Percentiles rank a stretch among this genome's conserved stretches.
phyloP scores from a whole-genome alignment of 768 basidiomycete species.

The Cystofilobasidium macerans region DNA sequence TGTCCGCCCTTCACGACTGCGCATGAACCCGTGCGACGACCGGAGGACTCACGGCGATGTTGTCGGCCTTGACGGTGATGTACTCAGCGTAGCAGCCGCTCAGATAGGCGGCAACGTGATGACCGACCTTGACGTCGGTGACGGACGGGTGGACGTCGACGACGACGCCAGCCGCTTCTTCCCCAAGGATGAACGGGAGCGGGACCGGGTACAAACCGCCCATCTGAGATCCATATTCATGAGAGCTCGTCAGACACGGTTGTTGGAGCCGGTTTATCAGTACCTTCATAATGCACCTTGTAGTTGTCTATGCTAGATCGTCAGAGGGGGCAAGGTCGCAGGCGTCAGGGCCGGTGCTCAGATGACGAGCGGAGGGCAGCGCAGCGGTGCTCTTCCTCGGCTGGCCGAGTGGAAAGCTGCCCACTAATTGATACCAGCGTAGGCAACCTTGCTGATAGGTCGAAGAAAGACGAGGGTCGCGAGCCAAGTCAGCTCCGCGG shows the following conservation, averaged over 20 bases:
- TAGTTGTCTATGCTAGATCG: constrained; percentile 44
- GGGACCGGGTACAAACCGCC: constrained; percentile 43
- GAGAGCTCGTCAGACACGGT: no score
- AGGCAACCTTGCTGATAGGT: not conserved
- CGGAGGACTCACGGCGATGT: constrained; percentile 7
- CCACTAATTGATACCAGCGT: not conserved
- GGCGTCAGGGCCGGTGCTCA: constrained; percentile 41
- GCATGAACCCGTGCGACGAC: no score
- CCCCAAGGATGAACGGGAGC: constrained; percentile 61
- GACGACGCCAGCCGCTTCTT: constrained; percentile 67
- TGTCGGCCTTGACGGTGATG: not conserved
- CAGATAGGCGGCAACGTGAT: not conserved
- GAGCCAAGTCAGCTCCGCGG: no score
- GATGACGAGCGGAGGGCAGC: not conserved
- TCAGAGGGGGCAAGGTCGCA: not conserved
- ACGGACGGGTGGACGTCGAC: constrained; percentile 53
- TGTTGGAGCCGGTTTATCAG: no score
- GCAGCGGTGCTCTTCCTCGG: no score
- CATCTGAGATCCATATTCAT: no score
- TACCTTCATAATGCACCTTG: no score
- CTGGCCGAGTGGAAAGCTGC: not conserved
- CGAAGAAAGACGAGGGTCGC: not conserved
- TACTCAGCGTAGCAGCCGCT: constrained; percentile 19
- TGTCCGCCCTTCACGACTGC: not conserved
- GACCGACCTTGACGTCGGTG: not conserved